Evolutionary conservation across 2,329 filamentous ascomycete genomes (phyloP), one percentile per base, ranked within the genome.

Genomic region (Cadophora sp.): DNA sequence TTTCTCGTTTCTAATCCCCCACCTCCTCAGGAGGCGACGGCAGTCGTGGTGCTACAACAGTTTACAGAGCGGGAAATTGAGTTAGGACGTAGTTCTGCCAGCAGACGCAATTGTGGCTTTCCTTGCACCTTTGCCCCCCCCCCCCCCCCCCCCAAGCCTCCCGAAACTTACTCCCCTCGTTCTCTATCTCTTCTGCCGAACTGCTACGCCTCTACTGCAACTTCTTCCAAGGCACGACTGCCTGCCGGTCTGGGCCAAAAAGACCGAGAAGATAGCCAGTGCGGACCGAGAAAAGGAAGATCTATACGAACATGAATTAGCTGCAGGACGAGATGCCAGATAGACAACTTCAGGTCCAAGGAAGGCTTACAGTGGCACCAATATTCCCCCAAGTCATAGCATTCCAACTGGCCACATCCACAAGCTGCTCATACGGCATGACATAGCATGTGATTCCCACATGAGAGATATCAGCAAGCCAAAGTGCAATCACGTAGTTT

Each of bases 351-450:
- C 19, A 27, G 53, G 29, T 4, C 5, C 4, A 11, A 5, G 55
- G 3, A 22, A 37, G 22, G 46, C 71, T 80, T 73, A 89, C 85
- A 29, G 91, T 92, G 61, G 85, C 83, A 8, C 85, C 89, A 70
- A 94, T 83, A 74, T 93, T 93, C 2, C 91, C 91, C 87, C 88
- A 92, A n/a, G 89, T 86, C 82, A 91, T 85, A 40, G 85, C 81
- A 77, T 92, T 93, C 91, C 91, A 93, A 26, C 78, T 80, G 4
- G 75, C 79, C 12, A 90, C 79, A 72, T 87, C 83, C 55, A 86
- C 70, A 58, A 87, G 83, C 40, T 80, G 80, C 11, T 86, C 82
- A 76, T 81, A 82, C 9, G 89, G 90, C 70, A 93, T 81, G 7
- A 83, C 84, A 74, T 81, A 79, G 68, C 86, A 87, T 19, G 87